phyloP scores from a whole-genome alignment of 2,329 filamentous ascomycete genomes.

The Aquanectria penicillioides region DNA sequence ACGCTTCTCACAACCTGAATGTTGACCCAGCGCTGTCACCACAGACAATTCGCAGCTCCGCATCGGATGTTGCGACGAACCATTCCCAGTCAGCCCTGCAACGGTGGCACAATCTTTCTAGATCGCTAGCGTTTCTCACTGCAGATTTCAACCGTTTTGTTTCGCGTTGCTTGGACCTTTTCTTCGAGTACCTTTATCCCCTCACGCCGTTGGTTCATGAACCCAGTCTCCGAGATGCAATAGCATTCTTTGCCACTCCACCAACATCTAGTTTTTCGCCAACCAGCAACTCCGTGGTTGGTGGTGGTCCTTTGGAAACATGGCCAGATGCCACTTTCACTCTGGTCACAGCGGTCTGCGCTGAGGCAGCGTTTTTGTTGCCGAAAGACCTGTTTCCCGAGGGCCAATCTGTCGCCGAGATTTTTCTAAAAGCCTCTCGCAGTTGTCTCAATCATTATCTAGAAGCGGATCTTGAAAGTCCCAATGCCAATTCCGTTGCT shows the following conservation, averaged over 20 bases:
- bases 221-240: conserved; percentile 49
- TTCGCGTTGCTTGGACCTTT: conserved; percentile 50
- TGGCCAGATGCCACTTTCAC: conserved; percentile 53
- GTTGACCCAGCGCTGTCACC: conserved; percentile 38
- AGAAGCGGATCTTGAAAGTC: conserved; percentile 53
- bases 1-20: conserved; percentile 20
- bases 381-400: conserved; percentile 52
- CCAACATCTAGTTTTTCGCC: conserved; percentile 6
- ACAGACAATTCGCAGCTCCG: conserved; percentile 30
- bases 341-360: conserved; percentile 55
- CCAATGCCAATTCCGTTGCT: conserved; percentile 53
- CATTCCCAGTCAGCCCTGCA: conserved; percentile 34
- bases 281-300: conserved; percentile 17
- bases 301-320: conserved; percentile 33
- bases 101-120: conserved; percentile 43
- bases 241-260: conserved; percentile 45
- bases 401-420: conserved; percentile 48
- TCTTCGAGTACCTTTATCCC: conserved; percentile 55
- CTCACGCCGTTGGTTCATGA: conserved; percentile 55
- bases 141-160: conserved; percentile 40
- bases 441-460: conserved; percentile 51
- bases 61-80: conserved; percentile 14
- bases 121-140: conserved; percentile 37
- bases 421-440: conserved; percentile 53
- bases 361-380: conserved; percentile 52